These are phyloP conservation scores for Colletotrichum zoysiae DNA, from an alignment of 2,329 filamentous ascomycete species.

Conservation along the genomic window DNA sequence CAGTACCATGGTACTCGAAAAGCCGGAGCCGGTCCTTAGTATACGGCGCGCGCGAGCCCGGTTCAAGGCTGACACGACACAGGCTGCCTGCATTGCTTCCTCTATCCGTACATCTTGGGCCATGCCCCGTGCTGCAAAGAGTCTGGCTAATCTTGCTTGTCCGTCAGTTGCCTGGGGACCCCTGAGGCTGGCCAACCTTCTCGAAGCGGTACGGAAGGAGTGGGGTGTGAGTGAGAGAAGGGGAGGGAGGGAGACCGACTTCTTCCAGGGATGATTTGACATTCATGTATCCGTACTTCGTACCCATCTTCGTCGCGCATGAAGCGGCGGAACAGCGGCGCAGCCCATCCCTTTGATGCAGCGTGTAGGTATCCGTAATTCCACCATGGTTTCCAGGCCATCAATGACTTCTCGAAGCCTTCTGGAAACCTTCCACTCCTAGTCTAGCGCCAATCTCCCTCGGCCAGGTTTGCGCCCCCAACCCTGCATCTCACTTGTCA, in stretches of 20 bases:
- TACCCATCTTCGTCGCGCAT: conserved; percentile 39
- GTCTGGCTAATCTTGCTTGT: conserved; percentile 40
- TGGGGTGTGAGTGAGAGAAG: conserved; percentile 11
- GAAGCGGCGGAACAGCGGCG: conserved; percentile 38
- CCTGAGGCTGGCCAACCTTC: conserved; percentile 35
- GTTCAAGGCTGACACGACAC: conserved; percentile 41
- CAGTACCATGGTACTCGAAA: neutral
- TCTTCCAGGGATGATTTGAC: conserved; percentile 31
- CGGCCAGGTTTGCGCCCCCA: conserved; percentile 25
- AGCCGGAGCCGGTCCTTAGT: conserved; percentile 1
- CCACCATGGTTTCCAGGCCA: conserved; percentile 28
- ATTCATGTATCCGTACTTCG: conserved; percentile 9
- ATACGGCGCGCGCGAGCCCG: conserved; percentile 23
- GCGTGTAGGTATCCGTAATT: conserved; percentile 20
- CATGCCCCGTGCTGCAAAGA: conserved; percentile 31
- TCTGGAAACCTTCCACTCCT: conserved; percentile 53
- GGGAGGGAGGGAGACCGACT: conserved; percentile 8
- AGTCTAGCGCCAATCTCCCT: conserved; percentile 50
- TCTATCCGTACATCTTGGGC: neutral
- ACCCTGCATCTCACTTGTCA: conserved; percentile 32
- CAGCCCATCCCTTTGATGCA: conserved; percentile 36
- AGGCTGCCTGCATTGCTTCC: conserved; percentile 2
- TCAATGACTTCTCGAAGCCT: conserved; percentile 46
- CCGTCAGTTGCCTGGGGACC: conserved; percentile 27
- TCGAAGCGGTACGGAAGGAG: conserved; percentile 41